phyloP scores from a whole-genome alignment of 768 basidiomycete genomes.

The Boletus patriciae region DNA sequence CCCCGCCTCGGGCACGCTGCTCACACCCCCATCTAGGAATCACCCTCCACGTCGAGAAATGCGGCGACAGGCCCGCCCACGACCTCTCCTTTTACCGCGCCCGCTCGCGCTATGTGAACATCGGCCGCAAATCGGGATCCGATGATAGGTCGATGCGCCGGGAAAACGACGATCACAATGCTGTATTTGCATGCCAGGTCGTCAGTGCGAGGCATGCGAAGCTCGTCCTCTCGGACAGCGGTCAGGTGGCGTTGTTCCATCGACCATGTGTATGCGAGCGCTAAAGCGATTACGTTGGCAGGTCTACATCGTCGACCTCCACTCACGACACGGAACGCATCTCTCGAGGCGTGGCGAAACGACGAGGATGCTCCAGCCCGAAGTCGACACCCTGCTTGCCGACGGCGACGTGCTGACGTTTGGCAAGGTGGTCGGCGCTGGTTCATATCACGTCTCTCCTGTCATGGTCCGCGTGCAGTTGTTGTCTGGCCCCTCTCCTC shows the following conservation, averaged over 20 bases:
- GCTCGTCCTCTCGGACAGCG: constrained; percentile 68
- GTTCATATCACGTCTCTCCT: constrained; percentile 59
- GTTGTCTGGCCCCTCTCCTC: constrained; percentile 24
- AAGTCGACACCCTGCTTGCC: constrained; percentile 53
- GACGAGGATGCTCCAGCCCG: constrained; percentile 49
- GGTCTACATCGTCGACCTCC: constrained; percentile 69
- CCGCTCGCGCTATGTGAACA: constrained; percentile 51
- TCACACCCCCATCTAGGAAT: constrained; percentile 45
- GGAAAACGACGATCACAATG: constrained; percentile 46
- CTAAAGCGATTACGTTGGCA: constrained; percentile 30
- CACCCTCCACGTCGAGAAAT: constrained; percentile 56
- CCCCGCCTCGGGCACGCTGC: constrained; percentile 12
- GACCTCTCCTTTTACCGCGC: constrained; percentile 53
- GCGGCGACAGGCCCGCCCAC: constrained; percentile 45
- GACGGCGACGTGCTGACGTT: constrained; percentile 76
- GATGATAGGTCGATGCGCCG: constrained; percentile 41
- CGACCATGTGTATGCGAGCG: constrained; percentile 15
- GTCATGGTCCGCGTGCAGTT: constrained; percentile 62
- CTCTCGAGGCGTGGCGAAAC: constrained; percentile 54
- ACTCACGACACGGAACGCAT: constrained; percentile 78
- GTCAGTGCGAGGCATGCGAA: constrained; percentile 79
- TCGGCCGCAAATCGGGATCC: constrained; percentile 65
- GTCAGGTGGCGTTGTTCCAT: constrained; percentile 48
- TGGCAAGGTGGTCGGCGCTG: constrained; percentile 71
- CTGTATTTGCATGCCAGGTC: constrained; percentile 73